Evolutionary conservation across 331 rosid species (phyloP).

Genomic region (Rosa hybrid): DNA sequence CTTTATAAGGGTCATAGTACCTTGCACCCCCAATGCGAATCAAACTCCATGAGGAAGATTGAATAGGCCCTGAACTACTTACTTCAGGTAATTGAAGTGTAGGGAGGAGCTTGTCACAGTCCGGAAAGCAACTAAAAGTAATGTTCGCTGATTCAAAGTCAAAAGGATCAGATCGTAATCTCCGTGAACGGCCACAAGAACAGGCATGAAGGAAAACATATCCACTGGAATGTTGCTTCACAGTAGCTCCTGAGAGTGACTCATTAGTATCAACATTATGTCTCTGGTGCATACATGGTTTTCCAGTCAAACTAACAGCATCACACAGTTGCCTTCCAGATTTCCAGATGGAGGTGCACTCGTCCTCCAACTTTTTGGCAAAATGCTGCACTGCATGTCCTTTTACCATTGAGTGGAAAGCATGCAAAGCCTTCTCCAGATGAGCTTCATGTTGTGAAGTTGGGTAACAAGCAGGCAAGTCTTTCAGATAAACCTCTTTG

Average conservation of each 20-base stretch:
- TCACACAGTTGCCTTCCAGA: slow-evolving; percentile 91
- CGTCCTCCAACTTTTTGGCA: slow-evolving; percentile 75
- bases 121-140: slow-evolving; percentile 55
- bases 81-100: slow-evolving; percentile 63
- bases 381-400: slow-evolving; percentile 74
- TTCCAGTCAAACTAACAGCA: slow-evolving; percentile 90
- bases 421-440: slow-evolving; percentile 66
- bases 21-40: slow-evolving; percentile 81
- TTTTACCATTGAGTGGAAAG: slow-evolving; percentile 76
- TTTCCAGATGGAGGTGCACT: slow-evolving; percentile 83
- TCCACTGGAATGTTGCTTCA: slow-evolving; percentile 79
- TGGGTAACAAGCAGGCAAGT: slow-evolving; percentile 82
- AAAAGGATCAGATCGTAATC: slow-evolving; percentile 72
- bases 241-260: slow-evolving; percentile 32
- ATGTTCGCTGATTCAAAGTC: slow-evolving; percentile 82
- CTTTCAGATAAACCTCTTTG: slow-evolving; percentile 82
- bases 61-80: slow-evolving; percentile 49
- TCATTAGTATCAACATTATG: slow-evolving; percentile 53
- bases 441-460: slow-evolving; percentile 73
- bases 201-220: slow-evolving; percentile 85
- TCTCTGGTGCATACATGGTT: slow-evolving; percentile 89
- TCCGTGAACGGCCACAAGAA: slow-evolving; percentile 89
- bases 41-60: slow-evolving; percentile 76
- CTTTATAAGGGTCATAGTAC: slow-evolving; percentile 84
- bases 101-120: slow-evolving; percentile 84